A percentile compares a stretch with the other conserved stretches of the same genome.
Conservation (phyloP, 2,329 filamentous ascomycete species). For the Aureobasidium lini region DNA sequence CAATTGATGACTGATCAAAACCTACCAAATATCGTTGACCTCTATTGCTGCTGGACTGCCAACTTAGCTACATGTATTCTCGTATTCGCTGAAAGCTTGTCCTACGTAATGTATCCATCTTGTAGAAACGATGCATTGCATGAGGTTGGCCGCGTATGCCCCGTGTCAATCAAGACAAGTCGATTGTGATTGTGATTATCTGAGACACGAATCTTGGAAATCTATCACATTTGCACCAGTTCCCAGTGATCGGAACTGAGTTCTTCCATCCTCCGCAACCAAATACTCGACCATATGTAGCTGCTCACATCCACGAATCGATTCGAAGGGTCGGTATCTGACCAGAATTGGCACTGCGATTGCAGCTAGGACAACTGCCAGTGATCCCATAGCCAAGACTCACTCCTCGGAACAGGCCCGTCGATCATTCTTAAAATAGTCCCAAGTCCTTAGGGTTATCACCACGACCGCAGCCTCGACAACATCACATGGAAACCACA, state of each 20-base stretch:
- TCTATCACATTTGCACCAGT: no score
- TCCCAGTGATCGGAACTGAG: neutral
- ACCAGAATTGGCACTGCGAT: neutral
- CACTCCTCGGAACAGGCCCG: neutral
- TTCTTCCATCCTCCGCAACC: no score
- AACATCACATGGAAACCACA: neutral
- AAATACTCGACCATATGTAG: no score
- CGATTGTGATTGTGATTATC: no score
- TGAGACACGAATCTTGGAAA: no score
- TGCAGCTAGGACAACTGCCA: neutral
- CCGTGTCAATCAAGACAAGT: neutral
- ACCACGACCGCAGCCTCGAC: neutral
- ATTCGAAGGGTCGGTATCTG: no score
- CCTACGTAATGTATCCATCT: neutral
- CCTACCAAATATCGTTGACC: neutral
- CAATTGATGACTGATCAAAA: no score
- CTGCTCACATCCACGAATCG: neutral
- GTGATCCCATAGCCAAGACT: neutral
- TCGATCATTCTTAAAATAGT: conserved; percentile 9
- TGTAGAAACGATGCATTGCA: neutral
- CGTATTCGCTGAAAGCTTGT: neutral
- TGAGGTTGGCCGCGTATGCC: neutral
- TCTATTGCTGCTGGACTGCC: neutral
- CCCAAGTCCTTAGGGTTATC: neutral
- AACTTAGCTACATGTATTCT: neutral